phyloP scores from a whole-genome alignment of 306 rosid genomes.

The Myrica gale region DNA sequence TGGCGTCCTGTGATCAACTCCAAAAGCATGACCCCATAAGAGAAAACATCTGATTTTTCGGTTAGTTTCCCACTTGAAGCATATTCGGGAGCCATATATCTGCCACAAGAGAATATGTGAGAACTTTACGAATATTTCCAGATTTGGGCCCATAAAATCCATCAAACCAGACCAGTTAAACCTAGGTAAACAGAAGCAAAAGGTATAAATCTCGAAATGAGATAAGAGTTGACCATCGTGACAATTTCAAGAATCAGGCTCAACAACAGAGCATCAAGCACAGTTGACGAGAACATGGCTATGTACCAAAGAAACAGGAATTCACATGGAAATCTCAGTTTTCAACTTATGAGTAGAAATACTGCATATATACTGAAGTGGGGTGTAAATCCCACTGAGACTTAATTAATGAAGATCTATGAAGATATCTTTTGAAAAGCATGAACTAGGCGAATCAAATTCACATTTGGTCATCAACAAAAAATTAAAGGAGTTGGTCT shows the following conservation, averaged over 20 bases:
- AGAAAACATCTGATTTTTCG: constrained; percentile 94
- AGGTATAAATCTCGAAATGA: background rate
- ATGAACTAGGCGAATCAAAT: background rate
- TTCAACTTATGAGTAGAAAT: background rate
- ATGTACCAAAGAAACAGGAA: constrained; percentile 1
- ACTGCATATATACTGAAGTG: background rate
- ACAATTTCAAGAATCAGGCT: background rate
- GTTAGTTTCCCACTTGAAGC: constrained; percentile 96
- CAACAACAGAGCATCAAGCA: background rate
- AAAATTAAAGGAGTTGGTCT: constrained; percentile 31
- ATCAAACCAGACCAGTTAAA: constrained; percentile 3
- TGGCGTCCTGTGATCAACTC: constrained; percentile 86
- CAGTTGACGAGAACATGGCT: background rate
- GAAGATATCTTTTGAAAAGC: background rate
- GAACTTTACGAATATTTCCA: constrained; percentile 7
- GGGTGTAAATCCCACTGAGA: background rate
- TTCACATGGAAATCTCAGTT: background rate
- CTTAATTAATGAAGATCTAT: background rate
- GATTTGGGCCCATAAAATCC: background rate
- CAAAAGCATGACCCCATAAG: constrained; percentile 89
- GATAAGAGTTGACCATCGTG: background rate
- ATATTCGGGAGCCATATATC: constrained; percentile 97
- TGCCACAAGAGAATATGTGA: constrained; percentile 33
- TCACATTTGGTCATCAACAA: constrained; percentile 1
- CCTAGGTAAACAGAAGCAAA: background rate